Evolutionary conservation across 2,329 filamentous ascomycete species (phyloP).

Genomic region (Cercospora janseana): DNA sequence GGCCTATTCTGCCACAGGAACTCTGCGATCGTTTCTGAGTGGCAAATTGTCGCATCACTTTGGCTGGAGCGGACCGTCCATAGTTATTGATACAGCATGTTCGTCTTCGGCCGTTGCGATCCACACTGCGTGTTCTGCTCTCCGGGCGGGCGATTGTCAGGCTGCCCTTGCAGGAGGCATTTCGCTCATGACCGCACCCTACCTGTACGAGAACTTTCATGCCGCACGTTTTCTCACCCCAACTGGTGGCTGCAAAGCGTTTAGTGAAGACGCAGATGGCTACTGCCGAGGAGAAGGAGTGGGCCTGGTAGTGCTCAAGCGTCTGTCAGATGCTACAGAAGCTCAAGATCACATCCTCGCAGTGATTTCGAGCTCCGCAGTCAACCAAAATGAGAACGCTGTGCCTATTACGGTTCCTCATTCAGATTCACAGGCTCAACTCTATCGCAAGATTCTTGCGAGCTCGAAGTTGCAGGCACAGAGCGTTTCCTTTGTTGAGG

Average conservation of each 20-base stretch:
- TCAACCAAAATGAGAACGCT: conserved; percentile 32
- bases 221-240: conserved; percentile 46
- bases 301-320: conserved; percentile 30
- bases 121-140: conserved; percentile 32
- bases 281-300: conserved; percentile 39
- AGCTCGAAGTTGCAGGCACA: conserved; percentile 15
- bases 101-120: conserved; percentile 37
- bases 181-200: conserved; percentile 36
- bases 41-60: conserved; percentile 39
- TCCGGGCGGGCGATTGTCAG: conserved; percentile 34
- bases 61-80: conserved; percentile 43
- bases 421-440: background rate
- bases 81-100: conserved; percentile 40
- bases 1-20: conserved; percentile 38
- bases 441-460: background rate
- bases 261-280: conserved; percentile 26
- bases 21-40: background rate
- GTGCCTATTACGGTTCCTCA: conserved; percentile 29
- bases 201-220: conserved; percentile 37
- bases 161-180: conserved; percentile 41
- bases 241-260: conserved; percentile 49
- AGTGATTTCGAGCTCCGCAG: conserved; percentile 28
- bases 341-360: conserved; percentile 36
- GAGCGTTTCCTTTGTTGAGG: conserved; percentile 13
- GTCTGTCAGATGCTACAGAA: conserved; percentile 32